Conservation (phyloP, 2,329 filamentous ascomycete species). For the Paecilomyces variotii region DNA sequence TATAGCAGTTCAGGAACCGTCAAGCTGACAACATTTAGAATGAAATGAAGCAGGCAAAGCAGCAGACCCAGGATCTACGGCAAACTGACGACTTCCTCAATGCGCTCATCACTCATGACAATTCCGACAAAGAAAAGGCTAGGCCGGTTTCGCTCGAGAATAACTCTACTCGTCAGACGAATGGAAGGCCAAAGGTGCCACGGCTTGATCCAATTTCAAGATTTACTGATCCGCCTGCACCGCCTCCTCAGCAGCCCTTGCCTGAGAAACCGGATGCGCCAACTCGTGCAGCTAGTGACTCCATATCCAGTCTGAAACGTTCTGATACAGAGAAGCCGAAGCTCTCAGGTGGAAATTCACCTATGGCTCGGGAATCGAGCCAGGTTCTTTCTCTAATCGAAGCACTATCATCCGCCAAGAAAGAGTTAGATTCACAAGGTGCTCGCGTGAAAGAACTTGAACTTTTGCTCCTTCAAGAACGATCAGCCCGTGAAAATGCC, state of each 20-base stretch:
- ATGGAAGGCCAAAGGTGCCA: conserved; percentile 38
- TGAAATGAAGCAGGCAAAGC: conserved; percentile 82
- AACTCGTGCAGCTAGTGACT: conserved; percentile 37
- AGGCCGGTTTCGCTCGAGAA: conserved; percentile 40
- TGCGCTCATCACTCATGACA: conserved; percentile 65
- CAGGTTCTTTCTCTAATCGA: conserved; percentile 82
- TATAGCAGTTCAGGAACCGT: conserved; percentile 12
- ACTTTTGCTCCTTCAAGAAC: conserved; percentile 66
- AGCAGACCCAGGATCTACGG: conserved; percentile 78
- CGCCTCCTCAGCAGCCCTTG: conserved; percentile 84
- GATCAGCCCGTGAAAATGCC: conserved; percentile 70
- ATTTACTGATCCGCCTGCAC: conserved; percentile 88
- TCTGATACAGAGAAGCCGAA: conserved; percentile 68
- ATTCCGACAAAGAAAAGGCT: conserved; percentile 42
- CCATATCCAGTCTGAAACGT: conserved; percentile 57
- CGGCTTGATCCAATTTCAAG: conserved; percentile 71
- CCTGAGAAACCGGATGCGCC: conserved; percentile 80
- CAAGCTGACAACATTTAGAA: conserved; percentile 46
- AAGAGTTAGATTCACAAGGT: conserved; percentile 77
- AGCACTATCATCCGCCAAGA: conserved; percentile 72
- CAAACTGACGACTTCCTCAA: conserved; percentile 76
- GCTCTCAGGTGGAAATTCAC: conserved; percentile 34
- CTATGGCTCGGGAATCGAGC: conserved; percentile 49
- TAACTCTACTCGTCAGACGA: conserved; percentile 38
- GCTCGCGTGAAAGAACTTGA: conserved; percentile 75